Evolutionary conservation across 31 red algal genomes (phyloP), one percentile per base, ranked within the genome.

Genomic region (Asparagopsis taxiformis): DNA sequence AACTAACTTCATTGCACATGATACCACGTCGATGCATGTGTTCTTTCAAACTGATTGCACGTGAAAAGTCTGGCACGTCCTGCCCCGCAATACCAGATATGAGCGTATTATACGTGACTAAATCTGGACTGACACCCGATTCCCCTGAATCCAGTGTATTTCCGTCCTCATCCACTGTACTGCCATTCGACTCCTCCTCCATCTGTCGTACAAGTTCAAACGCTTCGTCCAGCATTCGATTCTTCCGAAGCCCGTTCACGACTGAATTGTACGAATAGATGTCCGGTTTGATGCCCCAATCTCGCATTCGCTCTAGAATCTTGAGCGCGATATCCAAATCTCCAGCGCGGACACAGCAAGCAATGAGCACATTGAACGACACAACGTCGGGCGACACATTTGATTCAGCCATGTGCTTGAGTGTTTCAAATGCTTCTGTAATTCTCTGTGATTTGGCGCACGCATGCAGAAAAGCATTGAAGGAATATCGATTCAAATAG

Each of bases 101-200:
- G 31, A 91, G 58, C 35, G 88, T 91, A 36, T 91, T 91, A 62
- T 91, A 91, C 8, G 88, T 91, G 5, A 91, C 80, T 46, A 77
- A 24, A 48, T 91, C 88, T 13, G 80, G 78, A 1, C 24, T 35
- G 1, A 74, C 52, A 52, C 74, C 75, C 2, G 32, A 31, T 13
- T n/a, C 7, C 6, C 16, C 32, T 43, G 23, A 13, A 41, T 50
- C 41, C 49, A 21, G 17, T 19, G 4, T 16, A 16, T 10, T 43
- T 23, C 30, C 34, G 19, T 48, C n/a, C 17, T 31, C 37, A 25
- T 43, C 5, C 41, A 8, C 38, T 48, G 31, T 50, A 9, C 13
- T 0, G 10, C 56, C 35, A 24, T 1, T 3, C 11, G 72, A 22
- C 31, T 74, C 61, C 13, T 49, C 62, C 57, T 89, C 85, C 85